Percentiles rank a stretch among this genome's conserved stretches.
These are phyloP conservation scores for Aspergillus quadricinctus DNA, from an alignment of 2,329 filamentous ascomycete genomes.

Conservation along the genomic window DNA sequence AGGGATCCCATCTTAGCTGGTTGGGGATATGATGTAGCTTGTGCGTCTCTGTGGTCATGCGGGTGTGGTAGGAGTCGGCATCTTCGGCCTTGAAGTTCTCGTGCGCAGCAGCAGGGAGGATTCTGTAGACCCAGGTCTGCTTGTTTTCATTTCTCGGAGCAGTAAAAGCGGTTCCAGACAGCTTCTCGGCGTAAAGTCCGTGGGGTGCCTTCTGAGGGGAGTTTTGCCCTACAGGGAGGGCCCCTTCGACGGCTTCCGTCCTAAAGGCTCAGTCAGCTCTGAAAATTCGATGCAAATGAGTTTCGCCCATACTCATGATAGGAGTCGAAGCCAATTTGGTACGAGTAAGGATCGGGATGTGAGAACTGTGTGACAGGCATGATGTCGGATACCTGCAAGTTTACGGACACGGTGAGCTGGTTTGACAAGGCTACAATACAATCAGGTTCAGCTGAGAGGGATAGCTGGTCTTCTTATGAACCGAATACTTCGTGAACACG, in stretches of 20 bases:
- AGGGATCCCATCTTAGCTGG: slow-evolving; percentile 75
- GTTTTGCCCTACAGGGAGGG: slow-evolving; percentile 71
- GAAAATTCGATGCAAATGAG: not conserved
- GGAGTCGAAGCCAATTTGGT: slow-evolving; percentile 72
- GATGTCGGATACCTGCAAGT: slow-evolving; percentile 8
- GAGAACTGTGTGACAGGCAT: slow-evolving; percentile 65
- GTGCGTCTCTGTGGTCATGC: slow-evolving; percentile 36
- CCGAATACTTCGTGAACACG: not conserved
- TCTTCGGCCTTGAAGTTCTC: slow-evolving; percentile 45
- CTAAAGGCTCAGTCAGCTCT: slow-evolving; percentile 41
- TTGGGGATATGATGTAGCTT: slow-evolving; percentile 73
- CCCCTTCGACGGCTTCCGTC: slow-evolving; percentile 69
- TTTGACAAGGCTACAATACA: not conserved
- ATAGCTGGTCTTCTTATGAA: not conserved
- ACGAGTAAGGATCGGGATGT: slow-evolving; percentile 65
- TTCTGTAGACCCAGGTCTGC: slow-evolving; percentile 69
- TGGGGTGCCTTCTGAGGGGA: slow-evolving; percentile 75
- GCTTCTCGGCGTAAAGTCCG: slow-evolving; percentile 77
- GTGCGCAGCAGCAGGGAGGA: slow-evolving; percentile 62
- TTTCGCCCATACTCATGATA: slow-evolving; percentile 65
- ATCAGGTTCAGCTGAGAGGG: not conserved
- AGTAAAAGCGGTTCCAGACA: slow-evolving; percentile 69
- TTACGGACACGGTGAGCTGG: not conserved
- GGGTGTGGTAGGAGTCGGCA: slow-evolving; percentile 43
- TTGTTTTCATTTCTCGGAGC: slow-evolving; percentile 65